Evolutionary conservation across 768 basidiomycete genomes (phyloP), one percentile per base, ranked within the genome.

Genomic region (Russula vinacea): DNA sequence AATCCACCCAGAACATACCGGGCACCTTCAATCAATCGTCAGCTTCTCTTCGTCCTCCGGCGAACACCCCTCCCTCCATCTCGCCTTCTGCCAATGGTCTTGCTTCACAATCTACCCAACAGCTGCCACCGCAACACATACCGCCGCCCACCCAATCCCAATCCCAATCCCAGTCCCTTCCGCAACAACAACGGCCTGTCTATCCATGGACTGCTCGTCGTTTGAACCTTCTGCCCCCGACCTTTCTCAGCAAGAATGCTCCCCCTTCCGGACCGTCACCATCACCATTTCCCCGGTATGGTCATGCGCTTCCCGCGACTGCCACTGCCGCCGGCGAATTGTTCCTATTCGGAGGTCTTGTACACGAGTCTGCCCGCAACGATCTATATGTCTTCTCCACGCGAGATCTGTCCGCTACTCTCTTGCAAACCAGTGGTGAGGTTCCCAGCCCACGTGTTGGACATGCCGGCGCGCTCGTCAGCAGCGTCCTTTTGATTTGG

Each of bases 401-500:
- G 3, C 81, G 86, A 47, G 88, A 92, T 67, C 81, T 92, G 64
- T 83, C 89, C 17, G 89, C 92, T 9, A 86, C 86, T 13, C 81
- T 94, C 13, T 78, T 98, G 37, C 90, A 94, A 73, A 97, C 95
- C 0, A 84, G 81, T 14, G 97, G 97, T 5, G 92, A 95, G 70
- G 78, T 90, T 8, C 97, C 97, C 1, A 85, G 86, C 17, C 86
- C 93, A 0, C 80, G 97, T 67, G 95, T 98, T n/a, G 96, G 97
- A 0, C 97, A 99, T 77, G 93, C 94, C 3, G 89, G 90, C 74
- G 96, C 96, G 7, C 85, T 98, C 56, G 94, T 98, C 62, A 93
- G 94, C 74, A 94, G 90, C 71, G 96, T 98, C 56, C 80, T 99
- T 64, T 90, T 98, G 64, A 89, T 98, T 4, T 99, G 97, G 97